These are phyloP conservation scores for Fusarium sp. DNA, from an alignment of 2,329 filamentous ascomycete genomes.

Conservation along the genomic window DNA sequence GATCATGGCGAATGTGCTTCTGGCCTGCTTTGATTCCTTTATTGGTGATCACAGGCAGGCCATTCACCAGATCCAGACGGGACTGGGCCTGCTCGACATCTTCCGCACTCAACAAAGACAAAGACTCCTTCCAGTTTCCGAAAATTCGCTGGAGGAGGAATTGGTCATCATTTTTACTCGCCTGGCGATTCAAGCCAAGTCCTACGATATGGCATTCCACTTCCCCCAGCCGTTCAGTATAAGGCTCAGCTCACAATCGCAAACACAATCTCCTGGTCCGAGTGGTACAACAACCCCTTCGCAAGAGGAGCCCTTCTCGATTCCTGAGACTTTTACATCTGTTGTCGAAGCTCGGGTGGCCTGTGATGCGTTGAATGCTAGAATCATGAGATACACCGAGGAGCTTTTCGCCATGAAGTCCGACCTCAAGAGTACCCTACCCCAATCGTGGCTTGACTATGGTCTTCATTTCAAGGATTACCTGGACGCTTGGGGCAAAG, in stretches of 20 bases:
- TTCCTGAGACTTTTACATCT: constrained; percentile 54
- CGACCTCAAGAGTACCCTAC: constrained; percentile 63
- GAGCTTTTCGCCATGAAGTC: constrained; percentile 58
- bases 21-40: constrained; percentile 76
- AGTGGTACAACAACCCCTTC: constrained; percentile 53
- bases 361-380: constrained; percentile 66
- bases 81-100: constrained; percentile 63
- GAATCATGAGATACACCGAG: constrained; percentile 67
- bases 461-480: constrained; percentile 59
- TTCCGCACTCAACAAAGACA: constrained; percentile 57
- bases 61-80: constrained; percentile 68
- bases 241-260: constrained; percentile 47
- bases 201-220: constrained; percentile 74
- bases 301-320: constrained; percentile 34
- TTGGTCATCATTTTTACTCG: constrained; percentile 71
- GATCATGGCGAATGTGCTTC: constrained; percentile 71
- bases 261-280: constrained; percentile 54
- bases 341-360: constrained; percentile 64
- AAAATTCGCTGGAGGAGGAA: constrained; percentile 65
- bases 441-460: constrained; percentile 57
- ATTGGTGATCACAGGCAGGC: constrained; percentile 70
- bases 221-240: constrained; percentile 71
- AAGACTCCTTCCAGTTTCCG: constrained; percentile 39
- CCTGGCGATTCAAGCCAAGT: constrained; percentile 71
- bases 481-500: constrained; percentile 63